Conservation (phyloP, 805 yeast genomes). For the Trichomonascus vanleenenianus region DNA sequence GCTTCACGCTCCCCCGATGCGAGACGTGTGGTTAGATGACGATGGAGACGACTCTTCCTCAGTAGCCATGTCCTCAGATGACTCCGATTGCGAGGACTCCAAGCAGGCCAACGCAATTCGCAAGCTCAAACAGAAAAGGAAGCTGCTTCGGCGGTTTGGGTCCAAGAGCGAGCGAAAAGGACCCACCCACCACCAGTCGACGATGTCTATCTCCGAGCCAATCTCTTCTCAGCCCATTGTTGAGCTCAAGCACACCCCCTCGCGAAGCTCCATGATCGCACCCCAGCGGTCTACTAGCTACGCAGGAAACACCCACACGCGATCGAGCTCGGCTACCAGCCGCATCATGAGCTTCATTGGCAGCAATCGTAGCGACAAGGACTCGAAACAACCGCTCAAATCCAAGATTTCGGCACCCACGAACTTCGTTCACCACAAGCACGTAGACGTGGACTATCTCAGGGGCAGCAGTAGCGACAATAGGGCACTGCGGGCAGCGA, state of each 20-base stretch:
- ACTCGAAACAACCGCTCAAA: neutral
- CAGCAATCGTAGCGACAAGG: neutral
- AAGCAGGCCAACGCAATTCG: neutral
- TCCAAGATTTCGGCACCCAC: constrained; percentile 16
- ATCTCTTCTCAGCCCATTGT: neutral
- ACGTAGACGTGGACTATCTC: constrained; percentile 15
- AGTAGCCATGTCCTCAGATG: neutral
- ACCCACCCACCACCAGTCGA: neutral
- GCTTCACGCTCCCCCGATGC: constrained; percentile 17
- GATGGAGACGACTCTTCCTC: constrained; percentile 13
- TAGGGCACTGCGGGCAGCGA: neutral
- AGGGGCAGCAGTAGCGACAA: constrained; percentile 1
- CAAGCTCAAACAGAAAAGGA: neutral
- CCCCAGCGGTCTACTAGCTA: no score
- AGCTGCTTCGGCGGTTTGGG: neutral
- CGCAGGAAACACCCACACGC: no score
- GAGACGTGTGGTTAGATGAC: constrained; percentile 21
- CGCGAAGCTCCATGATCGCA: no score
- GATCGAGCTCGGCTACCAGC: neutral
- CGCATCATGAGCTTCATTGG: neutral
- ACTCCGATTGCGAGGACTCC: neutral
- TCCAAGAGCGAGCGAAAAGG: neutral
- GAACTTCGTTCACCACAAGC: constrained; percentile 20
- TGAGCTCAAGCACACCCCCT: neutral
- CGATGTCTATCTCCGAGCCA: neutral